Percentiles rank a stretch among this genome's conserved stretches.
These are phyloP conservation scores for Ceratocystis smalleyi DNA, from an alignment of 2,329 filamentous ascomycete species.

Conservation along the genomic window DNA sequence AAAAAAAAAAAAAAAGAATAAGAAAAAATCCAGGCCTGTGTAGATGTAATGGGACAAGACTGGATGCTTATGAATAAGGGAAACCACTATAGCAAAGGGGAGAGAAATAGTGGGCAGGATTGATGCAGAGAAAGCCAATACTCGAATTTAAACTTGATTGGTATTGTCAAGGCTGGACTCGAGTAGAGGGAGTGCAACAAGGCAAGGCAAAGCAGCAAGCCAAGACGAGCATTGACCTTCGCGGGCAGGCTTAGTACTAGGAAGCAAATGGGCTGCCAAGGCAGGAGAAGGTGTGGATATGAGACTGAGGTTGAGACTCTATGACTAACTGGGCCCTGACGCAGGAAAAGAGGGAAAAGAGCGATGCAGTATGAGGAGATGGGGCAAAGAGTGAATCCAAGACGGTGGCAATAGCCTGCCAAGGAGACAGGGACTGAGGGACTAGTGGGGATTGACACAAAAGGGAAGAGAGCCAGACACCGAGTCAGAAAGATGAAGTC, in stretches of 20 bases:
- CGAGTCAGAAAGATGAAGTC: too few species aligned
- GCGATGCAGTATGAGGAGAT: too few species aligned
- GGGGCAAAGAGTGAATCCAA: too few species aligned
- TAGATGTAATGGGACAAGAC: neutral
- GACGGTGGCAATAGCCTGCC: too few species aligned
- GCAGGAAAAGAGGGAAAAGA: neutral
- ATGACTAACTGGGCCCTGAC: too few species aligned
- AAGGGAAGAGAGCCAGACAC: too few species aligned
- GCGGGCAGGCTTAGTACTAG: neutral
- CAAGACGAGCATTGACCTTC: neutral
- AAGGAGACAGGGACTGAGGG: too few species aligned
- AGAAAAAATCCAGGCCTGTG: too few species aligned
- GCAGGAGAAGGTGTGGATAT: neutral
- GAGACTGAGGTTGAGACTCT: neutral
- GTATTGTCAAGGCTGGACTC: neutral
- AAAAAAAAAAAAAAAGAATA: neutral
- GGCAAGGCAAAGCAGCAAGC: neutral
- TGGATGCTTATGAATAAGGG: neutral
- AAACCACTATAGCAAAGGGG: neutral
- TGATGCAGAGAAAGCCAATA: neutral
- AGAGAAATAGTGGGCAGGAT: neutral
- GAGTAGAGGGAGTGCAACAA: neutral
- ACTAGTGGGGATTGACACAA: too few species aligned
- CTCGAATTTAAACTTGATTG: neutral
- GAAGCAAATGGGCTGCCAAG: neutral